These are phyloP conservation scores for Avena eriantha DNA, from an alignment of 176 grass and related monocot species.

Conservation along the genomic window DNA sequence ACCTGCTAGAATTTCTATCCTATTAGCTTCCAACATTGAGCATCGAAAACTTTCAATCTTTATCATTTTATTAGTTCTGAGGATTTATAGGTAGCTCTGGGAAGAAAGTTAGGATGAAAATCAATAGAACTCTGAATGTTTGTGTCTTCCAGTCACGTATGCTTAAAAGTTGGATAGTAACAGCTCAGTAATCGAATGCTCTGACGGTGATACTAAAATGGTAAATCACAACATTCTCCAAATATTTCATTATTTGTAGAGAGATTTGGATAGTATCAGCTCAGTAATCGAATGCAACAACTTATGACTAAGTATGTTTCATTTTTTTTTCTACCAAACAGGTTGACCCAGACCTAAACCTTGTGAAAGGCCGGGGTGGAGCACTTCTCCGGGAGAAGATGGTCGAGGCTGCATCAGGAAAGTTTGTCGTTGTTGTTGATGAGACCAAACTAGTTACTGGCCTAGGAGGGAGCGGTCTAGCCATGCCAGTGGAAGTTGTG, in stretches of 20 bases:
- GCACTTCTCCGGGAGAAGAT: constrained; percentile 99
- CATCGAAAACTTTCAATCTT: too few species aligned
- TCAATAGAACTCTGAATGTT: background rate
- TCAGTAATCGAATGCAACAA: too few species aligned
- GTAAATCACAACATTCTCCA: background rate
- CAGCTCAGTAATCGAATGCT: background rate
- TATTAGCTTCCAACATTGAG: too few species aligned
- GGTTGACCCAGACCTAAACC: constrained; percentile 97
- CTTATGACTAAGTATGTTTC: background rate
- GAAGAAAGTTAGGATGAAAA: background rate
- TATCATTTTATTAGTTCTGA: constrained; percentile 15
- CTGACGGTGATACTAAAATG: background rate
- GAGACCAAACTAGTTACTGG: constrained; percentile 94
- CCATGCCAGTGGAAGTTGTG: constrained; percentile 97
- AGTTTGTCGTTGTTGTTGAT: constrained; percentile 83
- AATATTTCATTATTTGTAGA: background rate
- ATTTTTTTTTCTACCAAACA: constrained; percentile 39
- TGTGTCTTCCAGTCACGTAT: background rate
- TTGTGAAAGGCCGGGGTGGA: constrained; percentile 95
- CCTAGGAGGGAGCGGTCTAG: constrained; percentile 86
- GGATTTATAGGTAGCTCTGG: background rate
- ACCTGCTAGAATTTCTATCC: too few species aligned
- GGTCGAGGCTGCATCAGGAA: constrained; percentile 87
- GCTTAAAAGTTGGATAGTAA: constrained; percentile 6
- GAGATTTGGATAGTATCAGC: too few species aligned